These are phyloP conservation scores for Lasiodiplodia theobromae DNA, from an alignment of 2,329 filamentous ascomycete genomes.

Conservation along the genomic window DNA sequence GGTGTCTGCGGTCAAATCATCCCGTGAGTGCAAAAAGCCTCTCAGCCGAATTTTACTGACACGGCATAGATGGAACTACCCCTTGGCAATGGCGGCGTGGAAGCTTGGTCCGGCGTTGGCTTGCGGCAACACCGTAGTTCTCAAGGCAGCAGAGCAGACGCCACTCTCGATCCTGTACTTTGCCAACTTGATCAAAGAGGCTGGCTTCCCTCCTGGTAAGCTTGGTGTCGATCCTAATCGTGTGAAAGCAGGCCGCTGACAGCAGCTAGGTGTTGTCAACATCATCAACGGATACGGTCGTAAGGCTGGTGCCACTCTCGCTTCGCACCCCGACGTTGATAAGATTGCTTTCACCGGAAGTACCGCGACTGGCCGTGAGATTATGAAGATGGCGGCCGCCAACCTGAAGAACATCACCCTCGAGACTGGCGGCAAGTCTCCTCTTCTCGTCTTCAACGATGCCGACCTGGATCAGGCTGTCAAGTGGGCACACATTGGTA, in stretches of 20 bases:
- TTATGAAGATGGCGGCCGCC: slow-evolving; percentile 62
- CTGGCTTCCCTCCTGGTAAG: slow-evolving; percentile 56
- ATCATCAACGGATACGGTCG: slow-evolving; percentile 64
- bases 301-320: slow-evolving; percentile 65
- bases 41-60: slow-evolving; percentile 1
- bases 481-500: slow-evolving; percentile 51
- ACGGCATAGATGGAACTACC: slow-evolving; percentile 54
- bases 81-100: slow-evolving; percentile 55
- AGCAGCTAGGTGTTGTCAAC: slow-evolving; percentile 62
- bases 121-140: slow-evolving; percentile 63
- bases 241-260: background rate
- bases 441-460: slow-evolving; percentile 64
- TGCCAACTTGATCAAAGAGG: slow-evolving; percentile 59
- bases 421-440: slow-evolving; percentile 69
- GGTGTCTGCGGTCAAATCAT: slow-evolving; percentile 53
- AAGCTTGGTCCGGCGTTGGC: slow-evolving; percentile 67
- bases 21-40: slow-evolving; percentile 31
- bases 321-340: slow-evolving; percentile 63
- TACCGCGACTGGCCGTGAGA: slow-evolving; percentile 64
- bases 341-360: slow-evolving; percentile 72
- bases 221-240: background rate
- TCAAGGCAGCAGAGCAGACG: slow-evolving; percentile 65
- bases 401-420: slow-evolving; percentile 67
- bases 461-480: slow-evolving; percentile 54
- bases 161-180: slow-evolving; percentile 66